Conservation (phyloP, 192 early-diverging fungal species). For the Coemansia sp. region DNA sequence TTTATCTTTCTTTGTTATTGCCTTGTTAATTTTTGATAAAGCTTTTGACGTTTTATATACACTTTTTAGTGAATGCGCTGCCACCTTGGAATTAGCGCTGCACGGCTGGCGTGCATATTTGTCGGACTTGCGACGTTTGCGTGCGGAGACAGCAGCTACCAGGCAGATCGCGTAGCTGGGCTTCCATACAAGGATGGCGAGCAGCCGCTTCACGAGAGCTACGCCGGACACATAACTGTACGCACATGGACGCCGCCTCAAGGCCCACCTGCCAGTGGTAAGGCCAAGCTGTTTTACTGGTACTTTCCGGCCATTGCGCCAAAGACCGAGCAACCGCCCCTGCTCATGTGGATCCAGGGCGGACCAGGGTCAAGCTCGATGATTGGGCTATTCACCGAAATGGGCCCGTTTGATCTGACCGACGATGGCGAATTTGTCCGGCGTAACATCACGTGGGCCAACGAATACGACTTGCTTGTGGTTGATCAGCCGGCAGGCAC, state of each 20-base stretch:
- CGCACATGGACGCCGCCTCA: constrained; percentile 52
- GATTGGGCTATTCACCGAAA: constrained; percentile 76
- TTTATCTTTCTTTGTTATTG: no score
- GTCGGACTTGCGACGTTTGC: not conserved
- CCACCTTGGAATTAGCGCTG: not conserved
- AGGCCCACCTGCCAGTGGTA: constrained; percentile 24
- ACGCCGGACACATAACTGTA: constrained; percentile 61
- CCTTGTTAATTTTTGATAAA: no score
- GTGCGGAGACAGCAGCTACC: constrained; percentile 7
- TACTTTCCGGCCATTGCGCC: constrained; percentile 74
- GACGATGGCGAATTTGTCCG: constrained; percentile 57
- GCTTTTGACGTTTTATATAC: not conserved
- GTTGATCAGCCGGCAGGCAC: constrained; percentile 85
- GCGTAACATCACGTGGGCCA: constrained; percentile 63
- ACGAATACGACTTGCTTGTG: constrained; percentile 70
- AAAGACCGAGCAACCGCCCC: constrained; percentile 59
- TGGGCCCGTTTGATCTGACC: constrained; percentile 71
- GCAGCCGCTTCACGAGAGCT: constrained; percentile 60
- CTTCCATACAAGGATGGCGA: constrained; percentile 53
- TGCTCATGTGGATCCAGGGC: constrained; percentile 79
- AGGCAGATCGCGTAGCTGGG: constrained; percentile 34
- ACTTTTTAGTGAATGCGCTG: not conserved
- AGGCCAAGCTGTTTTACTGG: constrained; percentile 67
- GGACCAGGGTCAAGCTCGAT: constrained; percentile 79
- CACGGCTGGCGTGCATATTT: not conserved